Evolutionary conservation across 2,329 filamentous ascomycete genomes (phyloP), one percentile per base, ranked within the genome.

Genomic region (Plectosphaerella plurivora): DNA sequence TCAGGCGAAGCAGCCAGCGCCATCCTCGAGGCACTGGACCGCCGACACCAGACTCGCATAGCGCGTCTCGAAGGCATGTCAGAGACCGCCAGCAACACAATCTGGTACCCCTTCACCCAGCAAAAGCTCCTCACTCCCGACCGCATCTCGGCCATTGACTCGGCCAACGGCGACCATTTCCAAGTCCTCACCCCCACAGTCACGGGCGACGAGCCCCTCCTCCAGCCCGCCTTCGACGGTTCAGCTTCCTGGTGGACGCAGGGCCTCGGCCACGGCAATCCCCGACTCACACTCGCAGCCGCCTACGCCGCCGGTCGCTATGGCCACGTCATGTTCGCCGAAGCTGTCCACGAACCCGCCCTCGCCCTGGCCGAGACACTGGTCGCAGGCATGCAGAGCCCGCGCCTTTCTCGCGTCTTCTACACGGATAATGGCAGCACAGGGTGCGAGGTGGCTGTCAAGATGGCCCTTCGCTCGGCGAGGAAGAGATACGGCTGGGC

Each of bases 241-340:
- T 94, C 89, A 1, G 89, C 89, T 1, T 93, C 89, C 0, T 95
- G 91, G 90, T 95, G 91, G 90, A 95, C 90, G 0, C 91, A 95
- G 68, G 90, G 90, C 2, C 77, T 95, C 0, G 90, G 91, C 1
- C 91, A 95, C 58, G 87, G 85, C 6, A 91, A 89, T 59, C 81
- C 89, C 0, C 71, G 77, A 0, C 74, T 95, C 1, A 81, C 88
- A 0, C 78, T 94, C 2, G 84, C 88, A 1, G 89, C 89, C 2
- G 88, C 90, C 0, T 86, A 94, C 62, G 89, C 91, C 0, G 88
- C 90, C 2, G 89, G 90, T 8, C 79, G 89, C 25, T 95, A 94
- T 62, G 90, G 90, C 0, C 90, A 95, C 67, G 88, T 94, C 59
- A 94, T 95, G 87, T 94, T 95, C 62, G 88, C 89, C 0, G 84